Evolutionary conservation across 73 alveolate species (phyloP).

Genomic region (Tetrahymena elliotti): DNA sequence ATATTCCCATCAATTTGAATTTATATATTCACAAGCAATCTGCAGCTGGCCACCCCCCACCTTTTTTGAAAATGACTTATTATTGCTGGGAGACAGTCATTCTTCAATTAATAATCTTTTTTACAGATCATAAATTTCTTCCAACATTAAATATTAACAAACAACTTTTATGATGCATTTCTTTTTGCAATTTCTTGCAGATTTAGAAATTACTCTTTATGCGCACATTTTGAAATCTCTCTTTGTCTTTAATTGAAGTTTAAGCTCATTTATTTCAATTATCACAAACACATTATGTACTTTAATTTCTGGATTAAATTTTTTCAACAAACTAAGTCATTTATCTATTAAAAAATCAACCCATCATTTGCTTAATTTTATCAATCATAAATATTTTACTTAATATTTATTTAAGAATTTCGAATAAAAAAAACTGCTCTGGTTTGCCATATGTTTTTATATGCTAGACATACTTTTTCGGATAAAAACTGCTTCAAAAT

Average conservation of each 20-base stretch:
- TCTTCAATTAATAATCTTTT: neutral
- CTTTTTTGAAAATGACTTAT: neutral
- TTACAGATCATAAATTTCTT: neutral
- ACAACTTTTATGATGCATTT: neutral
- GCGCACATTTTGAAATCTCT: neutral
- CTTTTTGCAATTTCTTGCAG: neutral
- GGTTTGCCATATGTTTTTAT: too few relatives aligned
- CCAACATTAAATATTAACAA: neutral
- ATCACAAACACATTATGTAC: neutral
- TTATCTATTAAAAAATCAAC: too few relatives aligned
- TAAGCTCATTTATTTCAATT: neutral
- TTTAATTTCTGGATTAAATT: too few relatives aligned
- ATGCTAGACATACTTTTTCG: too few relatives aligned
- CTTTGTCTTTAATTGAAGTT: too few relatives aligned
- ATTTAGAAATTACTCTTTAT: neutral
- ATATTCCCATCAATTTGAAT: neutral
- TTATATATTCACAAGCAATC: neutral
- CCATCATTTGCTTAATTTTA: too few relatives aligned
- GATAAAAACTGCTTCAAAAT: neutral
- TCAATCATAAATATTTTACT: too few relatives aligned
- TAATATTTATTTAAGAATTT: too few relatives aligned
- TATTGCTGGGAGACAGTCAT: neutral
- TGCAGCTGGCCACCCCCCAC: neutral
- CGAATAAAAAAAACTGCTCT: too few relatives aligned
- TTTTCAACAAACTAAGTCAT: too few relatives aligned